Evolutionary conservation across 1,284 basidiomycete species (phyloP), one percentile per base, ranked within the genome.

Genomic region (Ceratobasidium sp.): DNA sequence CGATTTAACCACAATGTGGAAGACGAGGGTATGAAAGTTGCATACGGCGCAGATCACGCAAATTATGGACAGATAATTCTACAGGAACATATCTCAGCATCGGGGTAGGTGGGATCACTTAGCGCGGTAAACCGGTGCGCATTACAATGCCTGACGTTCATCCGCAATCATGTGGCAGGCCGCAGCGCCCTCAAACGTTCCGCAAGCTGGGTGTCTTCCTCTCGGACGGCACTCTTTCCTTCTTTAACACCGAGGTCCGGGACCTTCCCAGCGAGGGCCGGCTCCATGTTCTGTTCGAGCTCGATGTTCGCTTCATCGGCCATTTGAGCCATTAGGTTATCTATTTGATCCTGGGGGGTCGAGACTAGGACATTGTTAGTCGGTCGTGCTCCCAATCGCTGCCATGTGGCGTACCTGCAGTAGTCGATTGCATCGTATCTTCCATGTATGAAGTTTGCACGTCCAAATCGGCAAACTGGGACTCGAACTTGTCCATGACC

Each of bases 381-480:
- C 23, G 1, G 18, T 3, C n/a, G 20, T 3, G 16, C 30, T 33
- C 23, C 12, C 2, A 20, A 14, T 27, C 4, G 10, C 16, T 33
- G 23, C 12, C 33, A 33, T 35, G 10, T 30, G 14, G 35, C 70
- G 23, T 20, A 73, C 70, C 70, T 20, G 97, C 98, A 0, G 96
- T 98, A 16, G 97, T 96, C 77, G 94, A 91, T 27, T 93, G 93
- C 92, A 99, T 98, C 35, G 96, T 93, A 78, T 96, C 95, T 84
- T 99, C 98, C 96, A 99, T 98, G 86, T 97, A 97, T 3, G 93
- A 94, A 3, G 98, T 98, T 85, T 99, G 98, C 4, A 99, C 98
- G 83, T 99, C 98, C 54, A 99, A 90, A 85, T 99, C 98, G 78
- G 95, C 89, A 86, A 99, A 99, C 83, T 99, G 97, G 2, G 91